A percentile compares a stretch with the other conserved stretches of the same genome.
Evolutionary conservation across 805 yeast species (phyloP).

Genomic region (Nakazawaea wyomingensis): DNA sequence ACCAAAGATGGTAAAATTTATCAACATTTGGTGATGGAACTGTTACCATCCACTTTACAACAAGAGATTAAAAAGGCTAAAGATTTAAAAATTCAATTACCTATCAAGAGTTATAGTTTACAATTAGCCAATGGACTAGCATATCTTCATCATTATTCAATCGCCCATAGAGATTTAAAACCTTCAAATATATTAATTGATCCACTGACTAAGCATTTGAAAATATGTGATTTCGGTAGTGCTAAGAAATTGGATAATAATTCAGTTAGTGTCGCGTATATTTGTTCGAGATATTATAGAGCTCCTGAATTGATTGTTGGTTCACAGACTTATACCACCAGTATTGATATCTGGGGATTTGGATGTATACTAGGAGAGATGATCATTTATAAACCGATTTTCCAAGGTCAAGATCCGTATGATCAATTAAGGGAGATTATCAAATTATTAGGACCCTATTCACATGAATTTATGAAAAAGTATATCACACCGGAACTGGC

Average conservation of each 20-base stretch:
- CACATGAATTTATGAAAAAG: conserved; percentile 7
- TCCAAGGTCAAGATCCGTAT: conserved; percentile 88
- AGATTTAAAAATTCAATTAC: conserved; percentile 54
- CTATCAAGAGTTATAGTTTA: conserved; percentile 70
- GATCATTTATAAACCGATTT: conserved; percentile 88
- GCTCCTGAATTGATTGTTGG: conserved; percentile 97
- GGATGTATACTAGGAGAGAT: conserved; percentile 97
- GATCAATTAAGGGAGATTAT: conserved; percentile 88
- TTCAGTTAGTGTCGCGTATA: conserved; percentile 90
- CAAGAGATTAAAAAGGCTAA: conserved; percentile 68
- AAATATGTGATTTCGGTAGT: conserved; percentile 82
- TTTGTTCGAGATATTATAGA: conserved; percentile 91
- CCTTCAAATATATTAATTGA: conserved; percentile 79
- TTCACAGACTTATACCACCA: conserved; percentile 77
- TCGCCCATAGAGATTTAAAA: conserved; percentile 80
- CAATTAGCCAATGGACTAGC: conserved; percentile 82
- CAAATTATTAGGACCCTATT: conserved; percentile 85
- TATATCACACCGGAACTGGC: conserved; percentile 9
- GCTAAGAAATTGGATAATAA: conserved; percentile 74
- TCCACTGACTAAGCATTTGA: conserved; percentile 58
- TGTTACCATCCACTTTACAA: conserved; percentile 77
- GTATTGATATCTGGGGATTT: conserved; percentile 96
- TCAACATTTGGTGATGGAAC: conserved; percentile 83
- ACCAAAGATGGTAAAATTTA: conserved; percentile 60
- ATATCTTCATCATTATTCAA: conserved; percentile 73